phyloP scores from a whole-genome alignment of 805 yeast genomes.

The Candida caryicola region DNA sequence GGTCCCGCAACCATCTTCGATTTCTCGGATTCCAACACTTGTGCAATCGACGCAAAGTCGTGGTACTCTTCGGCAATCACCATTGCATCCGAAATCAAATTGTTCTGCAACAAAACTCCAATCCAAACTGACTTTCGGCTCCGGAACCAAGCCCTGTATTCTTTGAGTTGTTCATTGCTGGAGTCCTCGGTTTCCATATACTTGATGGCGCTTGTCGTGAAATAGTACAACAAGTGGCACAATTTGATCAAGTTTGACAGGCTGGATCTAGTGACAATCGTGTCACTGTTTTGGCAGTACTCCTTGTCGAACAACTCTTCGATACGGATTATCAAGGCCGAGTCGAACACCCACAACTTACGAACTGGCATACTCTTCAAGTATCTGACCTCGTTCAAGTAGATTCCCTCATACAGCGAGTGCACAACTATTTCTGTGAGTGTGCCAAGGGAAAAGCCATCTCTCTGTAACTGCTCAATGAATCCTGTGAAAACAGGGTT shows the following conservation, averaged over 20 bases:
- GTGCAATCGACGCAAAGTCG: conserved; percentile 65
- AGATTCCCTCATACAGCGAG: conserved; percentile 31
- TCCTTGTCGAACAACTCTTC: conserved; percentile 40
- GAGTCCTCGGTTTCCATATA: conserved; percentile 27
- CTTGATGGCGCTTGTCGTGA: conserved; percentile 33
- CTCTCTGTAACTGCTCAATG: conserved; percentile 17
- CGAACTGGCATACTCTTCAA: conserved; percentile 22
- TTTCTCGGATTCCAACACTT: conserved; percentile 37
- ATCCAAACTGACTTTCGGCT: conserved; percentile 52
- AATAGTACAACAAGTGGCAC: conserved; percentile 33
- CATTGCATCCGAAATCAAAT: conserved; percentile 53
- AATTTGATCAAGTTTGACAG: conserved; percentile 22
- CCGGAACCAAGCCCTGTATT: conserved; percentile 34
- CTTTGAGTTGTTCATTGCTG: conserved; percentile 23
- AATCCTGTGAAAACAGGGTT: conserved; percentile 28
- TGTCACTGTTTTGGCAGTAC: conserved; percentile 8
- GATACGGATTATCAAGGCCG: conserved; percentile 35
- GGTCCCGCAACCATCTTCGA: conserved; percentile 17
- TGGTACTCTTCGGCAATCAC: conserved; percentile 60
- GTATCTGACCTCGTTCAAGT: conserved; percentile 40
- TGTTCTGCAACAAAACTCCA: conserved; percentile 48
- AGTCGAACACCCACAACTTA: conserved; percentile 49
- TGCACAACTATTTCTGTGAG: conserved; percentile 23
- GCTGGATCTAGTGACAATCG: conserved; percentile 13
- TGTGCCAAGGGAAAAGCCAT: conserved; percentile 14